A percentile compares a stretch with the other conserved stretches of the same genome.
These are phyloP conservation scores for Thielaviopsis euricoi DNA, from an alignment of 2,329 filamentous ascomycete species.

Conservation along the genomic window DNA sequence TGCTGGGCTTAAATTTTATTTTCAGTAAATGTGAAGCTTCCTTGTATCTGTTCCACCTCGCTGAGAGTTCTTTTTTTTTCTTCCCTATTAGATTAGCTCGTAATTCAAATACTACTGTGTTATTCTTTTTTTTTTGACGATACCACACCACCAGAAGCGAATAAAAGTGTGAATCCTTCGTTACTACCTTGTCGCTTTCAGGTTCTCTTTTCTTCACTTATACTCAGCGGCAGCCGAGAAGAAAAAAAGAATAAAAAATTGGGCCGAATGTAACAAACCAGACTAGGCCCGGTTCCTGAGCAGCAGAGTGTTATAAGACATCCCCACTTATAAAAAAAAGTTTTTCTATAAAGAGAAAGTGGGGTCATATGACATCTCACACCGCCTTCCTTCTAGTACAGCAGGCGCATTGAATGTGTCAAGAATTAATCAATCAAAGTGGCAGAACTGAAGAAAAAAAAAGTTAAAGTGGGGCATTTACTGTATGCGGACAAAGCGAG, in stretches of 20 bases:
- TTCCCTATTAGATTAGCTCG: too few species aligned
- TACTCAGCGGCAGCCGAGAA: neutral
- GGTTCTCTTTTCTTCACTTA: neutral
- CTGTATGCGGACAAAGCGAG: neutral
- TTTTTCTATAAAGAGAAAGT: conserved; percentile 3
- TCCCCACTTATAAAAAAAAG: neutral
- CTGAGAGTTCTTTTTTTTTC: too few species aligned
- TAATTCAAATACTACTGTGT: too few species aligned
- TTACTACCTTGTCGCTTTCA: too few species aligned
- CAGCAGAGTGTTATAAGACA: neutral
- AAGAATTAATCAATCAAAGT: neutral
- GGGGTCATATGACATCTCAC: neutral
- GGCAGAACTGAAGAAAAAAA: neutral
- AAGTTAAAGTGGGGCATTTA: conserved; percentile 6
- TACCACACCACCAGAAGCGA: too few species aligned
- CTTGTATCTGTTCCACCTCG: too few species aligned
- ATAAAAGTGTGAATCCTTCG: too few species aligned
- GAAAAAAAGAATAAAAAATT: neutral
- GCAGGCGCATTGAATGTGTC: neutral
- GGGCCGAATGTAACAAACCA: neutral
- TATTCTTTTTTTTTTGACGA: too few species aligned
- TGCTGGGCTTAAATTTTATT: too few species aligned
- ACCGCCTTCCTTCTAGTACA: conserved; percentile 1
- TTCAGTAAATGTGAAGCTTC: too few species aligned
- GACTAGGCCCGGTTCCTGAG: neutral